Conservation (phyloP, 148 eudicot species). For the Rheum nobile region DNA sequence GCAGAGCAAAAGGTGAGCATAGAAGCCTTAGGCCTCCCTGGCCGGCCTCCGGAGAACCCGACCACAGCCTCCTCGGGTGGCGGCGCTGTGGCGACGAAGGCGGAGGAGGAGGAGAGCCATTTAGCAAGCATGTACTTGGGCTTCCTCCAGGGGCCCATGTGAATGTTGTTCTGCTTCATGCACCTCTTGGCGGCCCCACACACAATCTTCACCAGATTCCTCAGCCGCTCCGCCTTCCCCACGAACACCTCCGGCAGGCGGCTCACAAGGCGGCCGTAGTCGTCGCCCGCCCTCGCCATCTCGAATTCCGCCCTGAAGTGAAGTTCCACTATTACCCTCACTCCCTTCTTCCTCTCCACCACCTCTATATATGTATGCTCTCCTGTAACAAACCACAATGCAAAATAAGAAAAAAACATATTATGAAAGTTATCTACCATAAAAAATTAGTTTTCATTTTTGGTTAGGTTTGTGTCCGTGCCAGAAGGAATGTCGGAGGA, state of each 20-base stretch:
- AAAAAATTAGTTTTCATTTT: not conserved
- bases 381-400: not conserved
- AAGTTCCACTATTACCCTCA: slow-evolving; percentile 22
- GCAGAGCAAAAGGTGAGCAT: slow-evolving; percentile 7
- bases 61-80: not conserved
- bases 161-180: slow-evolving; percentile 29
- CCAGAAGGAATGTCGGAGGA: slow-evolving; percentile 17
- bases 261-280: slow-evolving; percentile 17
- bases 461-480: not conserved
- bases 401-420: not conserved
- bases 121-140: slow-evolving; percentile 9
- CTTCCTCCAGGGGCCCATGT: slow-evolving; percentile 36
- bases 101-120: not conserved
- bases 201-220: slow-evolving; percentile 17
- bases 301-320: slow-evolving; percentile 29
- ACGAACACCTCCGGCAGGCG: slow-evolving; percentile 24
- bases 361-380: not conserved
- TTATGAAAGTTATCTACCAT: not conserved
- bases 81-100: not conserved
- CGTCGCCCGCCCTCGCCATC: slow-evolving; percentile 22
- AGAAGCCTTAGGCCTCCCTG: not conserved
- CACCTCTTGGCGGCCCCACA: slow-evolving; percentile 25
- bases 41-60: not conserved
- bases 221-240: slow-evolving; percentile 18
- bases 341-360: slow-evolving; percentile 4